Conservation (phyloP, 805 yeast species). For the Wickerhamomyces chaumierensis region DNA sequence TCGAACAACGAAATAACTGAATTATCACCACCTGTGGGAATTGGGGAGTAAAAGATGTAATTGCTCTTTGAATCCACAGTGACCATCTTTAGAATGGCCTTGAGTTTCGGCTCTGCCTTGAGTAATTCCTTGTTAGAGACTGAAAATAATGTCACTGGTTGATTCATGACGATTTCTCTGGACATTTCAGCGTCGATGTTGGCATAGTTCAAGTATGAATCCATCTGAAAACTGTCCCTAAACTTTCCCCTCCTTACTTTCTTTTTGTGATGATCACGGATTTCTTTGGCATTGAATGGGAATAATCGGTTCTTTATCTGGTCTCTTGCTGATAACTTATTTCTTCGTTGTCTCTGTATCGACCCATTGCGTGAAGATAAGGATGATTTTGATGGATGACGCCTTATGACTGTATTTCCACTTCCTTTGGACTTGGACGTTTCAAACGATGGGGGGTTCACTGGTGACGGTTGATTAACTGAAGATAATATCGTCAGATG, state of each 20-base stretch:
- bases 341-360: not conserved
- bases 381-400: not conserved
- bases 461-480: not conserved
- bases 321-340: not conserved
- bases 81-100: slow-evolving; percentile 8
- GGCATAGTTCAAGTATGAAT: slow-evolving; percentile 14
- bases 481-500: not conserved
- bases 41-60: slow-evolving; percentile 16
- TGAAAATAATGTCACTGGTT: slow-evolving; percentile 7
- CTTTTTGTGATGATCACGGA: not conserved
- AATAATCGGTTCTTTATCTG: not conserved
- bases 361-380: not conserved
- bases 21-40: slow-evolving; percentile 10
- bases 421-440: not conserved
- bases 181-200: slow-evolving; percentile 14
- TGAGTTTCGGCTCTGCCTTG: slow-evolving; percentile 8
- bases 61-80: slow-evolving; percentile 18
- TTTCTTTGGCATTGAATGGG: not conserved
- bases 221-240: slow-evolving; percentile 14
- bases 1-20: slow-evolving; percentile 16
- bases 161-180: slow-evolving; percentile 13
- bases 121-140: slow-evolving; percentile 5
- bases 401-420: not conserved
- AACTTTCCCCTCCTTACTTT: slow-evolving; percentile 13
- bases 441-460: not conserved